phyloP scores from a whole-genome alignment of 2,329 filamentous ascomycete genomes.

The Myriangium duriaei region DNA sequence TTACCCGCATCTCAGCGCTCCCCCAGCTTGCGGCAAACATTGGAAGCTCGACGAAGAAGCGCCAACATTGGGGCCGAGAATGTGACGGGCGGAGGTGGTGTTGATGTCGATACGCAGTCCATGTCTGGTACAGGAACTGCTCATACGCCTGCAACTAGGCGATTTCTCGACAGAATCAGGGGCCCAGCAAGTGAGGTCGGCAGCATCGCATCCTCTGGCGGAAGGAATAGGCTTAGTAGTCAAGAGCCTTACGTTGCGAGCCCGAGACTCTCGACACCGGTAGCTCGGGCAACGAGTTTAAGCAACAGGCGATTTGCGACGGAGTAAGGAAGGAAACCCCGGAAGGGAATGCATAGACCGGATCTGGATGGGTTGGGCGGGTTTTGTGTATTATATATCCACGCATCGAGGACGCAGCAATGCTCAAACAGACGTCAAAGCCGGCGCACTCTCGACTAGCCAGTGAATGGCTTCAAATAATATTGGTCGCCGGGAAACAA shows the following conservation, averaged over 20 bases:
- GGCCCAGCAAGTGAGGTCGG: conserved; percentile 6
- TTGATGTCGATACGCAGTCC: conserved; percentile 5
- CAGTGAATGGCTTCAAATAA: background rate
- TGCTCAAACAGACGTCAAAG: background rate
- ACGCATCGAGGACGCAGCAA: too few relatives aligned
- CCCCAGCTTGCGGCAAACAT: conserved; percentile 14
- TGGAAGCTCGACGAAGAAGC: conserved; percentile 14
- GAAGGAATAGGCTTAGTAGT: conserved; percentile 3
- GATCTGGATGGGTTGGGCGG: background rate
- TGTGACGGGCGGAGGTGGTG: too few relatives aligned
- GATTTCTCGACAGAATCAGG: conserved; percentile 6
- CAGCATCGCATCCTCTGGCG: conserved; percentile 1
- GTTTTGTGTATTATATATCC: background rate
- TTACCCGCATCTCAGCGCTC: conserved; percentile 8
- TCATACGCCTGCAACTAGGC: conserved; percentile 6
- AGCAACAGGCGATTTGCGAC: conserved; percentile 5
- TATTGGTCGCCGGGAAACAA: background rate
- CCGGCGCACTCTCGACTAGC: background rate
- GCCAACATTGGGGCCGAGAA: conserved; percentile 7
- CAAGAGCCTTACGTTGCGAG: conserved; percentile 4
- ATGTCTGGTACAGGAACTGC: background rate
- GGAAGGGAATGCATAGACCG: background rate
- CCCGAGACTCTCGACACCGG: conserved; percentile 2
- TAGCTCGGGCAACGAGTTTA: conserved; percentile 1
- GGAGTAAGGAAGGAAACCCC: background rate